These are phyloP conservation scores for Alternaria infectoria DNA, from an alignment of 2,329 filamentous ascomycete genomes.

Conservation along the genomic window DNA sequence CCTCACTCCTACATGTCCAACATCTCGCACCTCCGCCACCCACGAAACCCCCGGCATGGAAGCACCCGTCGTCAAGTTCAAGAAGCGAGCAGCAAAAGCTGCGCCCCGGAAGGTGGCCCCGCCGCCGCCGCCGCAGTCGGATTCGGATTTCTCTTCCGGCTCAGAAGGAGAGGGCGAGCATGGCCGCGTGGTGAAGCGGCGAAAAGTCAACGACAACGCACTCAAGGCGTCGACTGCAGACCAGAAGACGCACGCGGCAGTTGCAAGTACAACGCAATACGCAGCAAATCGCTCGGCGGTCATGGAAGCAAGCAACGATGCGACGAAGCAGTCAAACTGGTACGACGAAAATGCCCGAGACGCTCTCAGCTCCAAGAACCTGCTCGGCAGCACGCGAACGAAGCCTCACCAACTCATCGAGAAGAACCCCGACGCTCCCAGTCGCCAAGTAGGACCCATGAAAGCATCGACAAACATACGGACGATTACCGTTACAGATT, in stretches of 20 bases:
- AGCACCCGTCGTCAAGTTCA: constrained; percentile 74
- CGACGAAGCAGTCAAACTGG: constrained; percentile 89
- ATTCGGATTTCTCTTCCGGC: constrained; percentile 68
- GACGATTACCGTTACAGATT: constrained; percentile 89
- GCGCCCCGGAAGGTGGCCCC: constrained; percentile 84
- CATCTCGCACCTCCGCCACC: constrained; percentile 1
- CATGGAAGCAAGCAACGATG: constrained; percentile 77
- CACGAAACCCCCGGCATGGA: constrained; percentile 37
- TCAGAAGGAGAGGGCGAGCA: constrained; percentile 71
- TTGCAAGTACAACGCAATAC: constrained; percentile 59
- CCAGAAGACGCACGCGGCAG: constrained; percentile 51
- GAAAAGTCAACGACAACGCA: constrained; percentile 70
- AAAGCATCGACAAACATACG: constrained; percentile 90
- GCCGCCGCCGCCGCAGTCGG: constrained; percentile 70
- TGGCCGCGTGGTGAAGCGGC: constrained; percentile 78
- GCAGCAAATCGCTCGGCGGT: constrained; percentile 66
- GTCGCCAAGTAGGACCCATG: constrained; percentile 77
- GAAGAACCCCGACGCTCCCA: constrained; percentile 77
- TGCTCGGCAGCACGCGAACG: constrained; percentile 64
- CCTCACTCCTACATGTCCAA: background rate
- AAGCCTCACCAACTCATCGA: constrained; percentile 67
- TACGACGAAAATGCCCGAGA: constrained; percentile 74
- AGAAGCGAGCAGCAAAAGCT: constrained; percentile 79
- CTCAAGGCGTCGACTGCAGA: constrained; percentile 70
- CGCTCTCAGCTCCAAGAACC: constrained; percentile 59